Percentiles rank a stretch among this genome's conserved stretches.
These are phyloP conservation scores for Sclerotinia glacialis DNA, from an alignment of 2,329 filamentous ascomycete species.

Conservation along the genomic window DNA sequence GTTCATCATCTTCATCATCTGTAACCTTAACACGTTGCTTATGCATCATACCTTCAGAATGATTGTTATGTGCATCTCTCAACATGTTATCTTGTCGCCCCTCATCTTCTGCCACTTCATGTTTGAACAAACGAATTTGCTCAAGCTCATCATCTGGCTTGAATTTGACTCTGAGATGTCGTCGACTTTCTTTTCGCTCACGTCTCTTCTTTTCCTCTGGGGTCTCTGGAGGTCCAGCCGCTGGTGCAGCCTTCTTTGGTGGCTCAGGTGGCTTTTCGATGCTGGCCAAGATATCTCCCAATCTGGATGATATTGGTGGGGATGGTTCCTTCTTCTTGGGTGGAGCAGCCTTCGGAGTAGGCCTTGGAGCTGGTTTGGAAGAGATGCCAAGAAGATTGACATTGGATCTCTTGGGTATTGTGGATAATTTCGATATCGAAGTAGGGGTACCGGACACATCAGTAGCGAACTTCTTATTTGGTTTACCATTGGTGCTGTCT, in stretches of 20 bases:
- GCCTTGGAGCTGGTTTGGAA: conserved; percentile 36
- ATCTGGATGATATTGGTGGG: conserved; percentile 37
- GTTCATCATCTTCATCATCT: conserved; percentile 52
- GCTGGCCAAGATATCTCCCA: conserved; percentile 39
- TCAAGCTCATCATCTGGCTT: conserved; percentile 65
- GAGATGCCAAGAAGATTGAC: conserved; percentile 35
- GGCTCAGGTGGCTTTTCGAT: conserved; percentile 38
- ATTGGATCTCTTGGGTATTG: conserved; percentile 31
- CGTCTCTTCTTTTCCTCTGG: conserved; percentile 65
- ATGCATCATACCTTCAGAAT: conserved; percentile 68
- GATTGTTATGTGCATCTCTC: conserved; percentile 69
- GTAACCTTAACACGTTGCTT: conserved; percentile 52
- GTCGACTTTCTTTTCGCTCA: conserved; percentile 68
- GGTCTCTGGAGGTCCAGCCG: conserved; percentile 52
- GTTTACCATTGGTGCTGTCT: conserved; percentile 35
- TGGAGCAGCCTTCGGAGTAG: conserved; percentile 35
- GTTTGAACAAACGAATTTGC: conserved; percentile 66
- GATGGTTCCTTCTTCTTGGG: conserved; percentile 40
- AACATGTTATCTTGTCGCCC: conserved; percentile 66
- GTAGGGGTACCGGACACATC: conserved; percentile 34
- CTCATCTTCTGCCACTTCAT: conserved; percentile 68
- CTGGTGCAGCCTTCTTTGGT: conserved; percentile 36
- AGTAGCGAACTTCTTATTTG: conserved; percentile 39
- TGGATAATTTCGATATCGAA: conserved; percentile 27
- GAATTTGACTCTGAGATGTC: conserved; percentile 68